Percentiles rank a stretch among this genome's conserved stretches.
phyloP scores from a whole-genome alignment of 1,284 basidiomycete genomes.

The Amylostereum chailletii region DNA sequence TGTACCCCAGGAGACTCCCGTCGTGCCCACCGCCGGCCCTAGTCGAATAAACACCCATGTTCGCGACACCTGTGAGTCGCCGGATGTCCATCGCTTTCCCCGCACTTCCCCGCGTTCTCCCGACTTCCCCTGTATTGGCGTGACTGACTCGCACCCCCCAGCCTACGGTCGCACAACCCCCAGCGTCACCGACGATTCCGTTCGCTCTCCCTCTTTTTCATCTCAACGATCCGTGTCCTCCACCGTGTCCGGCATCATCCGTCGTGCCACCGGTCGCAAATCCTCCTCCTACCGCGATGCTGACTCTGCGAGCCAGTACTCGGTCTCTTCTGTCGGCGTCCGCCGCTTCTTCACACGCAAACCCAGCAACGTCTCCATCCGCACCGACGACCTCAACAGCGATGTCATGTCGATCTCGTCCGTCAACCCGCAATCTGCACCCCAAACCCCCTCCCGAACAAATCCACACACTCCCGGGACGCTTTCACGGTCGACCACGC shows the following conservation, averaged over 20 bases:
- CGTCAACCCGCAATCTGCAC: constrained; percentile 6
- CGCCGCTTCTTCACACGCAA: constrained; percentile 29
- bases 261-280: constrained; percentile 43
- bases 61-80: constrained; percentile 6
- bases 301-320: constrained; percentile 48
- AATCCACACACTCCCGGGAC: constrained; percentile 10
- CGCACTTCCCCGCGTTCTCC: constrained; percentile 11
- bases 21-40: constrained; percentile 41
- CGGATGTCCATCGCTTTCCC: constrained; percentile 15
- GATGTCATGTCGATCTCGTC: constrained; percentile 14
- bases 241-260: constrained; percentile 49
- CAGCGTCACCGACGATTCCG: constrained; percentile 41
- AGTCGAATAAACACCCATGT: constrained; percentile 15
- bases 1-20: constrained; percentile 49
- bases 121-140: neutral
- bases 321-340: constrained; percentile 33
- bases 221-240: constrained; percentile 56
- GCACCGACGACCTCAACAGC: constrained; percentile 21
- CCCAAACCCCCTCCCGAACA: constrained; percentile 1
- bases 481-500: constrained; percentile 19
- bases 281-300: constrained; percentile 31
- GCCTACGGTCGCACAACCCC: constrained; percentile 32
- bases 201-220: constrained; percentile 47
- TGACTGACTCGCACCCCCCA: constrained; percentile 12
- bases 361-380: constrained; percentile 40